Base-by-base conservation (phyloP, 305 asterid species). In the Fraxinus floribunda region DNA sequence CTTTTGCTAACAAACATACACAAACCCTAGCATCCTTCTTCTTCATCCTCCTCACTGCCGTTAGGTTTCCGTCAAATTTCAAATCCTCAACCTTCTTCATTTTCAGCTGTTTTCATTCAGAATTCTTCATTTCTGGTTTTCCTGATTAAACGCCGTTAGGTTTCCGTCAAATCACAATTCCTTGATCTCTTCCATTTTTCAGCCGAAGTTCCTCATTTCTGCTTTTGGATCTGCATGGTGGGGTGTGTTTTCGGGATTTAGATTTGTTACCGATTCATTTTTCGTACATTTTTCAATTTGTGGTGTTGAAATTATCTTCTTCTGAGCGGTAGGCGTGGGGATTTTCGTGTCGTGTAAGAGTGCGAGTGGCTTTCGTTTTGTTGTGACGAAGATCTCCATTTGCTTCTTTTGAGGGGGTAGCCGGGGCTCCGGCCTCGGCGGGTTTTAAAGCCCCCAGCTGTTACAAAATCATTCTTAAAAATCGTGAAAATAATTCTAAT, bases 371-470 rank as follows among this genome's bases (percentile, higher is more conserved):
- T 36, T 38, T 83, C 76, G 79, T 86, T 84, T 20, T 86, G 76
- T 85, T 84, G 86, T 89, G 86, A 86, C 85, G 83, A 72, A 84
- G 84, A 79, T 86, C 82, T 35, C 13, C 82, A 38, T 84, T 78
- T 86, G 87, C 93, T 87, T 84, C 94, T 84, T 91, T 91, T 91
- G 94, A 81, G 99, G 99, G 98, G 99, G 99, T 93, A 93, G 98
- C 98, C 98, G 99, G 98, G 99, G 99, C 99, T 88, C 90, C 94
- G 96, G 99, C 99, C 99, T 95, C 98, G 98, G 98, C 98, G 97
- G 98, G 94, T 94, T 87, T 82, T 86, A 96, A 94, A 94, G 93
- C 99, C 98, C 98, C 99, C 97, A 91, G 57, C 57, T 46, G 57
- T 46, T 46, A 46, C 57, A 46, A 46, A 46, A 46, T 46, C 57